A percentile compares a stretch with the other conserved stretches of the same genome.
Evolutionary conservation across 805 yeast genomes (phyloP).

Genomic region (Saturnispora halmiae): DNA sequence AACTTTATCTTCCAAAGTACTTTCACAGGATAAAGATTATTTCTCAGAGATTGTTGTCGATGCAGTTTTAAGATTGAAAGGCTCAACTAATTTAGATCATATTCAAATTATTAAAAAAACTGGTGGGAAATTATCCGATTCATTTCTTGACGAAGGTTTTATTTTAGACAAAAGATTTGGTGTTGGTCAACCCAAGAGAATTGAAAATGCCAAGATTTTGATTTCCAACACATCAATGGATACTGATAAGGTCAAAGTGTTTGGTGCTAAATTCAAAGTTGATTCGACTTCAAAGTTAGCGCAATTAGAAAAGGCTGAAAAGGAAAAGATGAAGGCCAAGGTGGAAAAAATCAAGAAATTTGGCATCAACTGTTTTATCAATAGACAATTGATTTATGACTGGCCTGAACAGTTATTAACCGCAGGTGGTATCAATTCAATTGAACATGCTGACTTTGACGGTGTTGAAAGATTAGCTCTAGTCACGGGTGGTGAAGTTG

Average conservation of each 20-base stretch:
- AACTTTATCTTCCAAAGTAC: conserved; percentile 84
- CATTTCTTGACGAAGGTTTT: conserved; percentile 93
- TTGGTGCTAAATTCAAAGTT: conserved; percentile 96
- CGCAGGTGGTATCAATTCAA: conserved; percentile 78
- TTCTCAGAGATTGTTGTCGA: conserved; percentile 89
- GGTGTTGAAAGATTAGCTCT: conserved; percentile 95
- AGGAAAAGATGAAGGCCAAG: conserved; percentile 82
- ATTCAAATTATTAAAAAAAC: conserved; percentile 88
- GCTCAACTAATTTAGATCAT: conserved; percentile 81
- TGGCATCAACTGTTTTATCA: conserved; percentile 75
- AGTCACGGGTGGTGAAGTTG: conserved; percentile 98
- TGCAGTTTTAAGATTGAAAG: conserved; percentile 80
- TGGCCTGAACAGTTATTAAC: conserved; percentile 95
- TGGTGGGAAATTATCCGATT: conserved; percentile 88
- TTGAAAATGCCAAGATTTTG: conserved; percentile 76
- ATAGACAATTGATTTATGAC: conserved; percentile 94
- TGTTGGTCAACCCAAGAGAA: conserved; percentile 81
- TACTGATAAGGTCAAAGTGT: conserved; percentile 93
- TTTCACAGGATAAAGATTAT: conserved; percentile 88
- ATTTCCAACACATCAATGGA: conserved; percentile 95
- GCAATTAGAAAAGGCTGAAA: conserved; percentile 61
- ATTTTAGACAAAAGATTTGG: conserved; percentile 88
- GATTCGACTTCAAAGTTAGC: conserved; percentile 85
- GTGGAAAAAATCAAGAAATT: conserved; percentile 84
- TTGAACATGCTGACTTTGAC: conserved; percentile 97